Evolutionary conservation across 805 yeast genomes (phyloP).

Genomic region (Candida glaebosa): DNA sequence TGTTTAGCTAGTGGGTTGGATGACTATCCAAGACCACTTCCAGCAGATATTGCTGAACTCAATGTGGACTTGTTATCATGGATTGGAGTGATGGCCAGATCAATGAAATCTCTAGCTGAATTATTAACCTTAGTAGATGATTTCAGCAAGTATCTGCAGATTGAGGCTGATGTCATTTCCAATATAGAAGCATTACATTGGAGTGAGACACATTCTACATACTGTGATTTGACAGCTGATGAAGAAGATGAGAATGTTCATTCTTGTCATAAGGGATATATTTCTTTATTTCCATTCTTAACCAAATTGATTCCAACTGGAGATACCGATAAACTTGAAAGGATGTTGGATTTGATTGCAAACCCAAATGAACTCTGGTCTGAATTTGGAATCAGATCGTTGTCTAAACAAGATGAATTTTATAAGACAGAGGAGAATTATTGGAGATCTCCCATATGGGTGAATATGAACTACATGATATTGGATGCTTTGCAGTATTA

Average conservation of each 20-base stretch:
- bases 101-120: slow-evolving; percentile 71
- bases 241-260: slow-evolving; percentile 61
- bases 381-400: slow-evolving; percentile 73
- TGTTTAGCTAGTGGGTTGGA: slow-evolving; percentile 92
- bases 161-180: slow-evolving; percentile 52
- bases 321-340: slow-evolving; percentile 43
- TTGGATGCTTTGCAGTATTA: slow-evolving; percentile 69
- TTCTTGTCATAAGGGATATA: slow-evolving; percentile 89
- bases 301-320: slow-evolving; percentile 55
- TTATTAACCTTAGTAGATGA: slow-evolving; percentile 60
- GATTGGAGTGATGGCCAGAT: slow-evolving; percentile 89
- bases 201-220: slow-evolving; percentile 61
- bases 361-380: slow-evolving; percentile 78
- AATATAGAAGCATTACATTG: slow-evolving; percentile 80
- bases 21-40: slow-evolving; percentile 85
- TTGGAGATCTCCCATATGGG: slow-evolving; percentile 96
- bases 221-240: slow-evolving; percentile 81
- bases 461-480: slow-evolving; percentile 81
- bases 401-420: slow-evolving; percentile 60
- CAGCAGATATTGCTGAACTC: slow-evolving; percentile 83
- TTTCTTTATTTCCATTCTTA: slow-evolving; percentile 80
- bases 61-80: slow-evolving; percentile 88
- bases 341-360: slow-evolving; percentile 53
- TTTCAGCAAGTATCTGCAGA: slow-evolving; percentile 45
- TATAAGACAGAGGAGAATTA: slow-evolving; percentile 85